Evolutionary conservation across 768 basidiomycete genomes (phyloP), one percentile per base, ranked within the genome.

Genomic region (Kwoniella pini): DNA sequence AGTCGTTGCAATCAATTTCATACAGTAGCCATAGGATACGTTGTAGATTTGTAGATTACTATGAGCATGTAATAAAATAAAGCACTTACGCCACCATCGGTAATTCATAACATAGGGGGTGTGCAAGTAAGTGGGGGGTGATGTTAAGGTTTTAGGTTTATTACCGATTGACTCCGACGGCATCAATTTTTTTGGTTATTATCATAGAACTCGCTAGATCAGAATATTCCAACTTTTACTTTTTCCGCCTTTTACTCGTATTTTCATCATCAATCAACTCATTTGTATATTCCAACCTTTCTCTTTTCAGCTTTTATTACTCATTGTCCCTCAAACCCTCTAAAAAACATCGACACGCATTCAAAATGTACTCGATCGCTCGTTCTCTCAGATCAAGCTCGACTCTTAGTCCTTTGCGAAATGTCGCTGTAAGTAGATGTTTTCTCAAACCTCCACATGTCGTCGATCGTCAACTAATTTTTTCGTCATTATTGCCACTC

Each of bases 391-490:
- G 65, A 53, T 50, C 46, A 22, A 46, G 46, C 30, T 66, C 70
- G 21, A 53, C 54, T 22, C 46, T 54, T 42, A 36, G 45, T 40
- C 58, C 67, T 36, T 40, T 70, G 43, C 57, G 64, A 49, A 67
- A 67, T 49, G 68, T 56, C 36, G 57, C 57, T 46, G 74, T 69
- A 58, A 70, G 68, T 80, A 87, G 87, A 88, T 70, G 84, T 85
- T 63, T 81, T 83, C 79, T 85, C 26, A 26, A 38, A 6, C 65
- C 60, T 67, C 65, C 57, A 50, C 48, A 24, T 22, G 12, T 15
- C 26, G 11, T 12, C 36, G 39, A 27, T 43, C n/a, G 6, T 19
- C 57, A 10, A 26, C 40, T 39, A 24, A 54, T 7, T 7, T 31
- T 22, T n/a, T 13, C 33, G 38, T 24, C 52, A 54, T 28, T 28